Base-by-base conservation (phyloP, 768 basidiomycete genomes). In the Holtermannia corniformis region DNA sequence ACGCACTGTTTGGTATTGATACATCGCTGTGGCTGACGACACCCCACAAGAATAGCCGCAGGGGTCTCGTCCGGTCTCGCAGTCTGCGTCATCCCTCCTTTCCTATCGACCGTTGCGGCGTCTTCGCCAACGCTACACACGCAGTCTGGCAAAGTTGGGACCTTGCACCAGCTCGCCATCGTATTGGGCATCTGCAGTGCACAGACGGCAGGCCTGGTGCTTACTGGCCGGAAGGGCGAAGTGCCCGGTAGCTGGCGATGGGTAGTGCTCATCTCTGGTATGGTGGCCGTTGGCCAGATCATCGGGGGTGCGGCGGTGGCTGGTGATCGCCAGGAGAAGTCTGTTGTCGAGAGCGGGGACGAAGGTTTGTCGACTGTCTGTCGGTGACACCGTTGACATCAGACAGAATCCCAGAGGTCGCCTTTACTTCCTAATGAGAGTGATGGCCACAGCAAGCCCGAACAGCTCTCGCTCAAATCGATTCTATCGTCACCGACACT, bases 181-280 rank as follows among this genome's bases (percentile, higher is more conserved):
- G 65, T 67, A 4, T 10, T 65, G 2, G 70, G 70, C 1, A 54
- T 72, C 25, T 60, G 60, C 28, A 57, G 56, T 12, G 64, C 66
- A 14, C 70, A 72, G 44, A 24, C 64, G 3, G 57, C 62, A 4
- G 70, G 70, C 5, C 55, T 64, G 24, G 51, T 59, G 13, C 47
- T 63, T 20, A 72, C 68, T 5, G 70, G 70, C 11, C 26, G 67
- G 61, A 59, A 62, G 52, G 70, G 70, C 16, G 67, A 70, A 22
- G 63, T 51, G 3, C 59, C 61, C 12, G 70, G 70, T 2, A 63
- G 54, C 22, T 72, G 70, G 70, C 49, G 70, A 41, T 68, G 62
- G 41, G 67, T 68, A 5, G 65, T 67, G 5, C 41, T 59, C 4
- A 44, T 64, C 3, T 67, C 68, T 20, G 70, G 70, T 5, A 32